These are phyloP conservation scores for Colletotrichum sidae DNA, from an alignment of 2,329 filamentous ascomycete species.

Conservation along the genomic window DNA sequence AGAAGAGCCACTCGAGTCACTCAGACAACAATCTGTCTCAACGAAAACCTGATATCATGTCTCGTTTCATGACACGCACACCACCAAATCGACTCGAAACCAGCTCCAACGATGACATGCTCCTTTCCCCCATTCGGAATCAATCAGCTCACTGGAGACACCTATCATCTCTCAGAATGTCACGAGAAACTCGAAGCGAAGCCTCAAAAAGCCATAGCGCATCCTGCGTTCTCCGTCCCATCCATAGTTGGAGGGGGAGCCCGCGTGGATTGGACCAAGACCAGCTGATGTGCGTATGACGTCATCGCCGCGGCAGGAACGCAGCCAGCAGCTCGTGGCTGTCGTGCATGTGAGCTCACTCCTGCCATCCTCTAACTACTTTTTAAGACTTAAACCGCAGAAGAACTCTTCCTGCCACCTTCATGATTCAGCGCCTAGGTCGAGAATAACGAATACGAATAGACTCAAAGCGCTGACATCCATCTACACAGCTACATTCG, in stretches of 20 bases:
- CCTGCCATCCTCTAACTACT: neutral
- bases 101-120: too few species aligned
- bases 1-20: too few species aligned
- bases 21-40: too few species aligned
- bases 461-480: neutral
- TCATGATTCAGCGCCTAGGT: too few species aligned
- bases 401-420: too few species aligned
- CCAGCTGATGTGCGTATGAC: slow-evolving; percentile 16
- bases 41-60: too few species aligned
- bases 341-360: slow-evolving; percentile 16
- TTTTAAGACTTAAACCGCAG: neutral
- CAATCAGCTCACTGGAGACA: neutral
- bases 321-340: too few species aligned
- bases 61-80: too few species aligned
- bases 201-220: slow-evolving; percentile 15
- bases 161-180: neutral
- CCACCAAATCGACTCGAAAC: too few species aligned
- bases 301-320: slow-evolving; percentile 13
- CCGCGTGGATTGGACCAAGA: slow-evolving; percentile 3
- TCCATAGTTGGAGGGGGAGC: neutral
- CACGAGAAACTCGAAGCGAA: neutral
- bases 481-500: neutral
- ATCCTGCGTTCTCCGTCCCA: slow-evolving; percentile 31
- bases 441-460: neutral
- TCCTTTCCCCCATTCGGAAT: neutral